Percentiles rank a stretch among this genome's conserved stretches.
phyloP scores from a whole-genome alignment of 129 eudicot species.

The Heracleum sosnowskyi region DNA sequence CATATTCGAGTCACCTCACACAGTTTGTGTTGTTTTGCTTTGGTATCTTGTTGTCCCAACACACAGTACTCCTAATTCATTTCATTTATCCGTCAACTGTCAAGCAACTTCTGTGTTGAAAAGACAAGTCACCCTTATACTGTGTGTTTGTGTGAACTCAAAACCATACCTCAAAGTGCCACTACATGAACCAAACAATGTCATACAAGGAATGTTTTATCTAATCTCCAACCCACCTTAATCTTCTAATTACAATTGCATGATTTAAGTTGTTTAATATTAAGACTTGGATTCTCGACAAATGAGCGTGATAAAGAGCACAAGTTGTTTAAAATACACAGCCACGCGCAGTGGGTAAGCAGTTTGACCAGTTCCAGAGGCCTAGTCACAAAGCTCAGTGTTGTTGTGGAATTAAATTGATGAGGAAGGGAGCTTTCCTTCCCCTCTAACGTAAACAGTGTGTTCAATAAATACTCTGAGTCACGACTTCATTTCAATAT shows the following conservation, averaged over 20 bases:
- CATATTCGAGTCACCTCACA: neutral
- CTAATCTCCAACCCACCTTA: too few relatives aligned
- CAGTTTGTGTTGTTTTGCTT: neutral
- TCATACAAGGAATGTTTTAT: too few relatives aligned
- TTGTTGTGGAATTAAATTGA: neutral
- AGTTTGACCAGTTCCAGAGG: neutral
- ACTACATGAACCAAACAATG: neutral
- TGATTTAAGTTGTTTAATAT: too few relatives aligned
- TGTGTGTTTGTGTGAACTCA: neutral
- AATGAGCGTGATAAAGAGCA: too few relatives aligned
- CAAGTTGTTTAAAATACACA: too few relatives aligned
- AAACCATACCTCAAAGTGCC: neutral
- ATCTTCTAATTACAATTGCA: too few relatives aligned
- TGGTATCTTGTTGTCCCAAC: neutral
- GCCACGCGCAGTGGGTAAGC: neutral
- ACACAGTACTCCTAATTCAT: neutral
- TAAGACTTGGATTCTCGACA: too few relatives aligned
- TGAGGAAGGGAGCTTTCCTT: neutral
- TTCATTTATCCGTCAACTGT: constrained; percentile 1
- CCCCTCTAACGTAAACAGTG: neutral
- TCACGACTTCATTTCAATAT: neutral
- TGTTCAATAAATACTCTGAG: constrained; percentile 1
- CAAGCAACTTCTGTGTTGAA: constrained; percentile 1
- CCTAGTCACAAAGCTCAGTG: neutral
- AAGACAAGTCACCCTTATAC: neutral